A percentile compares a stretch with the other conserved stretches of the same genome.
Evolutionary conservation across 257 asterid genomes (phyloP).

Genomic region (Marsdenia floribunda): DNA sequence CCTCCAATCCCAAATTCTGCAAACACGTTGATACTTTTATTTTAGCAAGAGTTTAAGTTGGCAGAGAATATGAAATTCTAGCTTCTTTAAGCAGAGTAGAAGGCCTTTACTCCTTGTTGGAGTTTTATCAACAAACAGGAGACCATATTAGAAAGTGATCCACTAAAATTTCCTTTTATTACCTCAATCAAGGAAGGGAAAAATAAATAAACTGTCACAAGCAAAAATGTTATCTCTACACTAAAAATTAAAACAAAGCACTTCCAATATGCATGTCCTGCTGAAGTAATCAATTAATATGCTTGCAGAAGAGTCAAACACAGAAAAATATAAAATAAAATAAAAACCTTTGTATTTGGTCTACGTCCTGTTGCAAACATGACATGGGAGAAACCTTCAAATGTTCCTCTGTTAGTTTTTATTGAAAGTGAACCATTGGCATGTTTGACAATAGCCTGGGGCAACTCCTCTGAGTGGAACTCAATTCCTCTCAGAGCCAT

Average conservation of each 20-base stretch:
- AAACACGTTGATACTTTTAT: conserved; percentile 9
- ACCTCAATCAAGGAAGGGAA: background rate
- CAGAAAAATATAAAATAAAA: background rate
- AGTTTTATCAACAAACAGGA: background rate
- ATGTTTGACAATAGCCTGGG: conserved; percentile 71
- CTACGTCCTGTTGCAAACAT: conserved; percentile 95
- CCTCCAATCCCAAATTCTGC: conserved; percentile 90
- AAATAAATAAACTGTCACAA: too few relatives aligned
- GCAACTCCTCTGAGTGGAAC: conserved; percentile 79
- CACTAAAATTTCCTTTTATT: background rate
- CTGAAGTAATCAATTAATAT: background rate
- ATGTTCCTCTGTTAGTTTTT: conserved; percentile 81
- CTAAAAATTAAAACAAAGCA: background rate
- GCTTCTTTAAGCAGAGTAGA: background rate
- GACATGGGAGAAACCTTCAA: conserved; percentile 85
- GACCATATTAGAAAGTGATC: too few relatives aligned
- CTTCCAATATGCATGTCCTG: background rate
- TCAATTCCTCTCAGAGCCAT: conserved; percentile 85
- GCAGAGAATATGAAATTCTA: conserved; percentile 14
- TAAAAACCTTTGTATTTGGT: conserved; percentile 73
- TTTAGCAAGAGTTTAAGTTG: conserved; percentile 5
- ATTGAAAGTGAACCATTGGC: conserved; percentile 73
- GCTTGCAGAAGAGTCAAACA: background rate
- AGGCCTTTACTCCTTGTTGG: background rate
- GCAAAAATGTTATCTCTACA: too few relatives aligned